Conservation (phyloP, 2,329 filamentous ascomycete species). For the Colletotrichum simmondsii region DNA sequence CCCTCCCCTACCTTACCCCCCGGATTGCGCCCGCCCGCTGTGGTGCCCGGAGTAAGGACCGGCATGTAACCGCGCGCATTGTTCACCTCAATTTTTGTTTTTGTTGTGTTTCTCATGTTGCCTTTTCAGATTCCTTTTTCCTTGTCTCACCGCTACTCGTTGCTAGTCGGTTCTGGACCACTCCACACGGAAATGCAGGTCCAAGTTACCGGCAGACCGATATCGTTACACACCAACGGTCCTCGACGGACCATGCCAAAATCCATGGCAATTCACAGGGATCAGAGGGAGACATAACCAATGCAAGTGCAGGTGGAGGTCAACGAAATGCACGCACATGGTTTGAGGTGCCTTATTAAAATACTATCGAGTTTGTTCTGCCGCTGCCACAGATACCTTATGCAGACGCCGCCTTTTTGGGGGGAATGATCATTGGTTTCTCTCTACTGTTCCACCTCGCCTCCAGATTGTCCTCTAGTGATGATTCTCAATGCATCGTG, state of each 20-base stretch:
- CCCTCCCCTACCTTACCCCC: too few species aligned
- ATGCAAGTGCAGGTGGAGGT: not conserved
- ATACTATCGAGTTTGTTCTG: constrained; percentile 27
- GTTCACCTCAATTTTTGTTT: not conserved
- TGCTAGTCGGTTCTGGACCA: constrained; percentile 12
- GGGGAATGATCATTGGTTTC: constrained; percentile 19
- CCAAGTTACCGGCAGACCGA: not conserved
- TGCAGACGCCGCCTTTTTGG: constrained; percentile 16
- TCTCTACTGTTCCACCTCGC: constrained; percentile 22
- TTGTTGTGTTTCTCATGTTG: not conserved
- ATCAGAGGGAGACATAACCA: not conserved
- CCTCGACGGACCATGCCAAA: not conserved
- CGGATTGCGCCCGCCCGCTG: not conserved
- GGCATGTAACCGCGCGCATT: constrained; percentile 15
- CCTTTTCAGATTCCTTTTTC: constrained; percentile 7
- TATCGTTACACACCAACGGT: not conserved
- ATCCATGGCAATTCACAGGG: not conserved
- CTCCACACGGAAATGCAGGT: constrained; percentile 25
- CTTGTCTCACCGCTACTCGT: constrained; percentile 30
- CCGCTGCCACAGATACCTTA: constrained; percentile 6
- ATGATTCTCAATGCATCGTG: constrained; percentile 12
- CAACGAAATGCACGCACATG: constrained; percentile 7
- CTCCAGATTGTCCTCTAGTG: constrained; percentile 19
- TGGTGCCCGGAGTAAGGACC: constrained; percentile 18
- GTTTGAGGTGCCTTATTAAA: constrained; percentile 25